These are phyloP conservation scores for Paxillus involutus DNA, from an alignment of 768 basidiomycete genomes.

Conservation along the genomic window DNA sequence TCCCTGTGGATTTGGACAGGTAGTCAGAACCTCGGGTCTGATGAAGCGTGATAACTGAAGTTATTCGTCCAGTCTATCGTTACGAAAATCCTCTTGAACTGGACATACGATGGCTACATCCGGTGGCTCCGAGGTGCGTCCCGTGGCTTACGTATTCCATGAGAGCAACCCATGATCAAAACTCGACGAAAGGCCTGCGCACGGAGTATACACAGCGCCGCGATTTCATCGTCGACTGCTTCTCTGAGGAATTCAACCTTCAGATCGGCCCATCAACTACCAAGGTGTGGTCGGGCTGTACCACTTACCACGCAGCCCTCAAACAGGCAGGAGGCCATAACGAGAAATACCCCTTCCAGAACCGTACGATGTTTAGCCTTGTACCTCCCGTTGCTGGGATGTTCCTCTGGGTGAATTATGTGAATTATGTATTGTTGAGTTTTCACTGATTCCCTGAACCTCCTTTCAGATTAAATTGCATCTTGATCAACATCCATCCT, in stretches of 20 bases:
- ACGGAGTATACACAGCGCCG: conserved; percentile 58
- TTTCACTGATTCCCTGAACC: not conserved
- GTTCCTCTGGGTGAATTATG: conserved; percentile 68
- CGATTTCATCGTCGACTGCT: conserved; percentile 61
- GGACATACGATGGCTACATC: conserved; percentile 71
- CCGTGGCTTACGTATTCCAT: not conserved
- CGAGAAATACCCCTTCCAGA: conserved; percentile 39
- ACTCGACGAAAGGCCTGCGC: conserved; percentile 40
- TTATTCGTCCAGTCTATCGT: conserved; percentile 41
- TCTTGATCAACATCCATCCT: conserved; percentile 54
- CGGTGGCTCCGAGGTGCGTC: conserved; percentile 70
- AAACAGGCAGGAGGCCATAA: conserved; percentile 30
- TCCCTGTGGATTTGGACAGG: conserved; percentile 71
- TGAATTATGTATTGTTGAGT: conserved; percentile 25
- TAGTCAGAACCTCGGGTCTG: too few relatives aligned
- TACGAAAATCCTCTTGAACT: conserved; percentile 57
- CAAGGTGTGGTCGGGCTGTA: conserved; percentile 35
- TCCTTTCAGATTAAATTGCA: conserved; percentile 55
- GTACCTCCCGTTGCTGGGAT: conserved; percentile 81
- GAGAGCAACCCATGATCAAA: not conserved
- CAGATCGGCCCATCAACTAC: conserved; percentile 32
- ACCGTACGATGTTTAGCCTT: conserved; percentile 55
- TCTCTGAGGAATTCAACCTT: conserved; percentile 64
- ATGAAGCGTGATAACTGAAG: too few relatives aligned
- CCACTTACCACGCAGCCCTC: conserved; percentile 46